phyloP scores from a whole-genome alignment of 345 rosid species.

The Rhodamnia argentea region DNA sequence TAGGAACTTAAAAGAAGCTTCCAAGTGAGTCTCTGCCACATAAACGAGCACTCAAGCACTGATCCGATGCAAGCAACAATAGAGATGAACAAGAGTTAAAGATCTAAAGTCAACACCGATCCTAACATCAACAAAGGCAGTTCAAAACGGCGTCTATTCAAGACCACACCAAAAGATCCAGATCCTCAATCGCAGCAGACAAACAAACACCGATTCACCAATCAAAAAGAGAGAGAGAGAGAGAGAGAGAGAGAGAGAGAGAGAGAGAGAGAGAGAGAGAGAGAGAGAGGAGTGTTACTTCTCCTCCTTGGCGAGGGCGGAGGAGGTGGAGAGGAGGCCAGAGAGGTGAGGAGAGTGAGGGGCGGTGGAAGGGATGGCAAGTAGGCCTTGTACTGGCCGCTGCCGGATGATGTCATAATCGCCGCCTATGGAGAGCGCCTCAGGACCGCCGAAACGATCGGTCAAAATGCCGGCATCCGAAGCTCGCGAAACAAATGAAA shows the following conservation, averaged over 20 bases:
- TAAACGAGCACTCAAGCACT: not conserved
- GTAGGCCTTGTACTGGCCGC: constrained; percentile 65
- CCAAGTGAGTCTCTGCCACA: not conserved
- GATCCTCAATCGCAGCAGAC: not conserved
- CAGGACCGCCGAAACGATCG: not conserved
- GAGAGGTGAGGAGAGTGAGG: constrained; percentile 77
- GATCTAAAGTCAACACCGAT: not conserved
- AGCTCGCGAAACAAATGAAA: no score
- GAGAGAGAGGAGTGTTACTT: constrained; percentile 24
- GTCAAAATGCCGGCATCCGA: not conserved
- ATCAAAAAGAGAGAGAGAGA: not conserved
- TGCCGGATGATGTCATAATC: constrained; percentile 25
- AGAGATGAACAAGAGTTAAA: not conserved
- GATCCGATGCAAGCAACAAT: not conserved
- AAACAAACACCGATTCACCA: not conserved
- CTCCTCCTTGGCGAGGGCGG: constrained; percentile 63
- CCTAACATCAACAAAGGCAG: not conserved
- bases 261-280: not conserved
- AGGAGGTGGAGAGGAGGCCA: constrained; percentile 54
- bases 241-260: not conserved
- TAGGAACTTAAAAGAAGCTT: not conserved
- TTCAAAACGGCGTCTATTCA: not conserved
- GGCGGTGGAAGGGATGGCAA: constrained; percentile 60
- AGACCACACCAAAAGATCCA: not conserved
- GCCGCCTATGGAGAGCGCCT: constrained; percentile 3